Base-by-base conservation (phyloP, 164 flowering plant species). In the Dillenia suffruticosa region DNA sequence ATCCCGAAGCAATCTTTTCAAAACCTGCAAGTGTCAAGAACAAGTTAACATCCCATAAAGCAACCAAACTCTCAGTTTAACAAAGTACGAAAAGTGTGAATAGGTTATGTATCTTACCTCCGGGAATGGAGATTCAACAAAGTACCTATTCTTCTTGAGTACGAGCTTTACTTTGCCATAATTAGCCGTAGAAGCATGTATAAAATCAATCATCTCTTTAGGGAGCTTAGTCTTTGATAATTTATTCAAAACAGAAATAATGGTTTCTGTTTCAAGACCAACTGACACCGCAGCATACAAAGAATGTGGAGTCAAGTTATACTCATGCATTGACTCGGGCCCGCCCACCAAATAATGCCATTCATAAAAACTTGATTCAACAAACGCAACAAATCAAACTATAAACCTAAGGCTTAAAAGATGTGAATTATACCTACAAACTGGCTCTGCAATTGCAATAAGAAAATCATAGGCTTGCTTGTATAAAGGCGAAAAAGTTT, bases 101-200 rank as follows among this genome's bases (percentile, higher is more conserved):
- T 14, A 40, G 12, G 26, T 40, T 26, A 7, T 43, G 24, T 32
- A 10, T 61, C 84, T 73, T 79, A 64, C 99, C 90, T 95, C 97
- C 15, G 96, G 96, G 67, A 86, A 95, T 56, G 96, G 92, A 19
- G 97, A 95, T 63, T 95, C 97, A 49, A 95, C 78, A 50, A 92
- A 81, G 70, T 95, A 95, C 6, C 86, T 79, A 72, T 92, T 92
- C 82, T 90, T 95, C 84, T 95, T 95, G 43, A 95, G 88, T 44
- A 95, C 99, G 45, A 95, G 96, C 81, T 95, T 90, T 68, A 95
- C 97, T 82, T 95, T 95, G 17, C 99, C 99, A 70, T 95, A 95
- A 75, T 95, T 95, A 32, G 97, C 80, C 56, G 99, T 95, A 16
- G 97, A 88, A 59, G 70, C 89, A 71, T 87, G 68, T 3, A 95